These are phyloP conservation scores for Calonectria pseudoturangicola DNA, from an alignment of 2,329 filamentous ascomycete species.

Conservation along the genomic window DNA sequence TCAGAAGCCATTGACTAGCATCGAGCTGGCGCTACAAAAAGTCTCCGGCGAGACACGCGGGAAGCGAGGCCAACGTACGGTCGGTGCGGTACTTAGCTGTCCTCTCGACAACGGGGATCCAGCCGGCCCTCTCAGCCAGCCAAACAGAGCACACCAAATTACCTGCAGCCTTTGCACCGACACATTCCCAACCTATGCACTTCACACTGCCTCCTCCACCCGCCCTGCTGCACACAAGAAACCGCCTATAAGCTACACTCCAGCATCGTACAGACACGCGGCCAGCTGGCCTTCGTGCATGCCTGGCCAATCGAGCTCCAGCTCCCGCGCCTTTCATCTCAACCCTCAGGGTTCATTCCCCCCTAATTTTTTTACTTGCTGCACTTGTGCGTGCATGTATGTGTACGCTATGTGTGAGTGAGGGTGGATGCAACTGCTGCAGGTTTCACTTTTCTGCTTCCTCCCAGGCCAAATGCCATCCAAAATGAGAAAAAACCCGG, in stretches of 20 bases:
- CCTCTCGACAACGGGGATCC: constrained; percentile 23
- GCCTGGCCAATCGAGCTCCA: constrained; percentile 26
- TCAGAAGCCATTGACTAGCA: constrained; percentile 29
- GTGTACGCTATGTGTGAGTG: constrained; percentile 25
- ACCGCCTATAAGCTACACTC: constrained; percentile 31
- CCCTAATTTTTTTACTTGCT: constrained; percentile 30
- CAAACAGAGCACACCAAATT: constrained; percentile 36
- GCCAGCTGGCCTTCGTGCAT: constrained; percentile 35
- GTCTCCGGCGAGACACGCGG: constrained; percentile 32
- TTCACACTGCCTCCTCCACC: constrained; percentile 22
- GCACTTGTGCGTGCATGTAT: constrained; percentile 32
- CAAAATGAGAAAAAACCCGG: not conserved
- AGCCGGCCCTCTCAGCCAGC: constrained; percentile 19
- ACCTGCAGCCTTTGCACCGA: constrained; percentile 34
- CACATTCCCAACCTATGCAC: constrained; percentile 27
- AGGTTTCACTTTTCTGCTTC: constrained; percentile 11
- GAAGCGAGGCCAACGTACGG: constrained; percentile 33
- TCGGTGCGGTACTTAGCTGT: constrained; percentile 19
- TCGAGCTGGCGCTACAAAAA: constrained; percentile 33
- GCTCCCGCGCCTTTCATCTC: constrained; percentile 23
- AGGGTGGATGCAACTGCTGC: constrained; percentile 24
- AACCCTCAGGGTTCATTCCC: constrained; percentile 30
- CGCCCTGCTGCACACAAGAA: constrained; percentile 35
- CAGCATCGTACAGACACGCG: constrained; percentile 38
- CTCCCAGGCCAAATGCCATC: not conserved